Evolutionary conservation across 2,329 filamentous ascomycete genomes (phyloP).

Genomic region (Verticillium tricorpus): DNA sequence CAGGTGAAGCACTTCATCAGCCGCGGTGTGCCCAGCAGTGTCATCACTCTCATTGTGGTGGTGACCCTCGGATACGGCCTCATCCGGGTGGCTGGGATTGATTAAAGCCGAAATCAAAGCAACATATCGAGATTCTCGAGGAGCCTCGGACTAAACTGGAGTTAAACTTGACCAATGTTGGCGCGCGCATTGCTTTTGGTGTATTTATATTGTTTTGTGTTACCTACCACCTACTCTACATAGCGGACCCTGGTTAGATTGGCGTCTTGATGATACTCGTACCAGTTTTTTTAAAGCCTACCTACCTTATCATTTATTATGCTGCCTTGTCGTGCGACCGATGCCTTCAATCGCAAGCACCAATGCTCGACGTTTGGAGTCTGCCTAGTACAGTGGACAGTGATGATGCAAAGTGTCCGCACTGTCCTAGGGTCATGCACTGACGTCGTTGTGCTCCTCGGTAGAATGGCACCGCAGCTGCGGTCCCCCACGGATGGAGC

Average conservation of each 20-base stretch:
- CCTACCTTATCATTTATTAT: background rate
- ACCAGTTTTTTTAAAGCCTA: background rate
- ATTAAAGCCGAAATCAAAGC: constrained; percentile 11
- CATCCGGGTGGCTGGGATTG: constrained; percentile 71
- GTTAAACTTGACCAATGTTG: background rate
- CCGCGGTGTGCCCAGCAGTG: constrained; percentile 80
- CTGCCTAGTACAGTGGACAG: background rate
- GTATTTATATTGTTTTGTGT: background rate
- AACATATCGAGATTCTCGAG: background rate
- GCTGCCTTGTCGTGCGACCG: too few relatives aligned
- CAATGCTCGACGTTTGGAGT: background rate
- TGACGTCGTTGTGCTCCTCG: background rate
- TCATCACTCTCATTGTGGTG: constrained; percentile 77
- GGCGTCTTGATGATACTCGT: background rate
- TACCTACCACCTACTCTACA: background rate
- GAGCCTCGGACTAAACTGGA: background rate
- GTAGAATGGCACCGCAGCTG: background rate
- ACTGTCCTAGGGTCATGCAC: background rate
- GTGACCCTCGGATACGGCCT: constrained; percentile 86
- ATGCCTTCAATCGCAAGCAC: background rate
- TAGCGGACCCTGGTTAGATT: background rate
- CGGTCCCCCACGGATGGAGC: background rate
- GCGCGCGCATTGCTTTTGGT: background rate
- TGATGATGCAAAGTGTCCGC: background rate
- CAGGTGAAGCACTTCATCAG: constrained; percentile 92